Percentiles rank a stretch among this genome's conserved stretches.
Conservation (phyloP, 1,139 yeast species). For the Suhomyces terraborum region DNA sequence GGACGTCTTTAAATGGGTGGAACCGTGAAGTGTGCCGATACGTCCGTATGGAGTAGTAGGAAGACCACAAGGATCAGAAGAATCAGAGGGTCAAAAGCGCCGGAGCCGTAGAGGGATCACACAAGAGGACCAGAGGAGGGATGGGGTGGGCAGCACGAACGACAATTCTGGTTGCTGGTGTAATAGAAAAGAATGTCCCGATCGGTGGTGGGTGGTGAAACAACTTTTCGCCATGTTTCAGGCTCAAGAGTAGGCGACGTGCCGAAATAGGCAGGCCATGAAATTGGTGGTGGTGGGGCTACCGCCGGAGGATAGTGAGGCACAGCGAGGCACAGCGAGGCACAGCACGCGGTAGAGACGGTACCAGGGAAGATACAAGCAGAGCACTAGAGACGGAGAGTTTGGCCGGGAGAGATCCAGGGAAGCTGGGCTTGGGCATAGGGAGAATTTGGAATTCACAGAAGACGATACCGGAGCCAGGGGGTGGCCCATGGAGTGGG, state of each 20-base stretch:
- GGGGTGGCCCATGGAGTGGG: no score
- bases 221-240: constrained; percentile 7
- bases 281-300: not conserved
- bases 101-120: not conserved
- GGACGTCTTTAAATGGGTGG: not conserved
- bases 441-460: no score
- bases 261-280: constrained; percentile 4
- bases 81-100: not conserved
- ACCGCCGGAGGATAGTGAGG: not conserved
- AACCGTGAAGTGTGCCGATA: not conserved
- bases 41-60: not conserved
- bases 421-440: no score
- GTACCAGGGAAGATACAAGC: no score
- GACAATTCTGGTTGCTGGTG: constrained; percentile 1
- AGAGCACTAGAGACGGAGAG: no score
- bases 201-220: constrained; percentile 4
- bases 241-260: constrained; percentile 1
- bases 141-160: not conserved
- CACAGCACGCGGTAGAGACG: no score
- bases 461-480: no score
- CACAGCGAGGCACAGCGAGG: not conserved
- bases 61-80: not conserved
- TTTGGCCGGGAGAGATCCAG: no score
- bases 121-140: not conserved
- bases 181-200: constrained; percentile 2